These are phyloP conservation scores for Mortierella sp. DNA, from an alignment of 371 early-diverging fungal species.

Conservation along the genomic window DNA sequence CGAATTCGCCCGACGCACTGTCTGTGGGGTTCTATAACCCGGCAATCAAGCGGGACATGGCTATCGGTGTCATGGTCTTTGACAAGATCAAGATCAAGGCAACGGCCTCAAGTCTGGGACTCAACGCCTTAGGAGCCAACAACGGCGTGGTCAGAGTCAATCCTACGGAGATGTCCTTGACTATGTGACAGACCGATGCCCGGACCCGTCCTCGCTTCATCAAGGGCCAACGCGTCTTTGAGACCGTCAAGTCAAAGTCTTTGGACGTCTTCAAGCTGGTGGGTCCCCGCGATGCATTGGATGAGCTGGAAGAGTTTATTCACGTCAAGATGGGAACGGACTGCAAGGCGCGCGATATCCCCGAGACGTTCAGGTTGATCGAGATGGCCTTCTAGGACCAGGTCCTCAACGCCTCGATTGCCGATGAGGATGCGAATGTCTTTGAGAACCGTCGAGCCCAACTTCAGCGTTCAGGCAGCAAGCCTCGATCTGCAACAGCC, in stretches of 20 bases:
- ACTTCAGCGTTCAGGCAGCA: neutral
- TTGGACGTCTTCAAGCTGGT: constrained; percentile 44
- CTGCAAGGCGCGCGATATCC: constrained; percentile 30
- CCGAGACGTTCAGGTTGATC: constrained; percentile 32
- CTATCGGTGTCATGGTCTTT: constrained; percentile 40
- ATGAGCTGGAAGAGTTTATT: constrained; percentile 49
- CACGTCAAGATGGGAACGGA: constrained; percentile 35
- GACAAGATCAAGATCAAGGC: constrained; percentile 30
- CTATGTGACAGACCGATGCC: constrained; percentile 45
- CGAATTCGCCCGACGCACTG: constrained; percentile 39
- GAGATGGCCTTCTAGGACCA: constrained; percentile 41
- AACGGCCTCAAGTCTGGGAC: constrained; percentile 27
- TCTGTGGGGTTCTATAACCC: constrained; percentile 52
- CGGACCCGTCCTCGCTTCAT: constrained; percentile 21
- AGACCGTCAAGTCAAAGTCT: constrained; percentile 34
- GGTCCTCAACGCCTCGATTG: constrained; percentile 4
- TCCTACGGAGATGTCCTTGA: constrained; percentile 31
- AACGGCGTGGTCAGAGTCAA: constrained; percentile 37
- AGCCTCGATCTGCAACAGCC: neutral
- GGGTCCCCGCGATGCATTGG: constrained; percentile 35
- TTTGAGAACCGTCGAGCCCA: neutral
- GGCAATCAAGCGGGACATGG: constrained; percentile 42
- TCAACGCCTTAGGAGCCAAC: constrained; percentile 17
- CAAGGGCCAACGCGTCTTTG: constrained; percentile 33
- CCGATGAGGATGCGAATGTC: neutral